Percentiles rank a stretch among this genome's conserved stretches.
Conservation (phyloP, 768 basidiomycete genomes). For the Xerocomus potaroensis region DNA sequence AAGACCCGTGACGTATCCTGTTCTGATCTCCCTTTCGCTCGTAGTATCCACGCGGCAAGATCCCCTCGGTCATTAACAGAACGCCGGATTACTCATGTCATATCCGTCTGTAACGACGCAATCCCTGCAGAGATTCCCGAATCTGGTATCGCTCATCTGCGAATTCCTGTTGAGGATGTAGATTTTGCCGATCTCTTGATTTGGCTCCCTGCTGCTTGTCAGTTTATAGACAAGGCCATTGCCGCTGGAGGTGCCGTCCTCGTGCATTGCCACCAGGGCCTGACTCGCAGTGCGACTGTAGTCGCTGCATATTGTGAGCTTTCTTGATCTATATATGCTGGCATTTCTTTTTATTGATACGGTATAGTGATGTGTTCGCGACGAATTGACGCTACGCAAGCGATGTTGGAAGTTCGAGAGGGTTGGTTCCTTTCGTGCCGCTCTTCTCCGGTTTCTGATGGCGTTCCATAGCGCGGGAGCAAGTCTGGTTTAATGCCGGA, state of each 20-base stretch:
- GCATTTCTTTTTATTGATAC: slow-evolving; percentile 10
- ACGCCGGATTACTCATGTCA: slow-evolving; percentile 72
- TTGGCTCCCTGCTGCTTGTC: slow-evolving; percentile 59
- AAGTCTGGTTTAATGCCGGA: slow-evolving; percentile 76
- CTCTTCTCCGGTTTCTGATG: slow-evolving; percentile 2
- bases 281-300: slow-evolving; percentile 64
- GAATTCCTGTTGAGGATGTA: slow-evolving; percentile 66
- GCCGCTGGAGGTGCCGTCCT: slow-evolving; percentile 55
- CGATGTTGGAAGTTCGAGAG: slow-evolving; percentile 56
- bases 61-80: slow-evolving; percentile 69
- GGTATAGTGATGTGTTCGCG: slow-evolving; percentile 62
- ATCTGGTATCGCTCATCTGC: slow-evolving; percentile 65
- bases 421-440: slow-evolving; percentile 35
- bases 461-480: slow-evolving; percentile 53
- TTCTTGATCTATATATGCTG: background rate
- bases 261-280: slow-evolving; percentile 64
- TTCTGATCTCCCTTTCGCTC: slow-evolving; percentile 43
- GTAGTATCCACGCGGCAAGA: slow-evolving; percentile 64
- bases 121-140: slow-evolving; percentile 69
- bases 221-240: slow-evolving; percentile 62
- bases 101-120: slow-evolving; percentile 71
- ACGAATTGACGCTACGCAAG: slow-evolving; percentile 51
- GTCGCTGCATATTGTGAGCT: slow-evolving; percentile 72
- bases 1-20: slow-evolving; percentile 18
- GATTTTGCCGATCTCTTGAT: slow-evolving; percentile 68